Evolutionary conservation across 805 yeast genomes (phyloP), one percentile per base, ranked within the genome.

Genomic region (Kuraishia capsulata): DNA sequence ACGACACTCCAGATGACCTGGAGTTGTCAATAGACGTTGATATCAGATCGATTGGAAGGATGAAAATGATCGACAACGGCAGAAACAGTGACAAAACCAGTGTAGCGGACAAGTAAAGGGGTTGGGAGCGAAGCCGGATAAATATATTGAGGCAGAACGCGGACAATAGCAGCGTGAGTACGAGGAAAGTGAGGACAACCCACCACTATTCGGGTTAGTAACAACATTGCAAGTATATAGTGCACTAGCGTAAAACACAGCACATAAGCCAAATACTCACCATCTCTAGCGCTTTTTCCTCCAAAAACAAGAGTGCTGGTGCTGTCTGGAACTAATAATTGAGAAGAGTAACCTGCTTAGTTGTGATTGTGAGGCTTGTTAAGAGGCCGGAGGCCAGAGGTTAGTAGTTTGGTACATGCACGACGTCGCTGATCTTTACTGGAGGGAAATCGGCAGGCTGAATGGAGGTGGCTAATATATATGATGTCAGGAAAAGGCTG

Each of bases 1-100:
- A n/a, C n/a, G n/a, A n/a, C n/a, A n/a, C n/a, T n/a, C n/a, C n/a
- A n/a, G n/a, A n/a, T 18, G 59, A 57, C 19, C 59, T 58, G 20
- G 65, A 55, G 36, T 39, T 37, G 16, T 42, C 45, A 5, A 37
- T 35, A 14, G 68, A 59, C 25, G 77, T 68, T 9, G 82, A 73
- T 18, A 81, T 70, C 34, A 84, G 68, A 56, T 86, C 95, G 23
- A 81, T 67, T 1, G 95, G 95, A 17, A 85, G 66, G 5, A 86
- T 62, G 36, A 80, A 77, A 2, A 83, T 75, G 35, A 81, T 81
- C 5, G 90, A 81, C 18, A 82, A 63, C 9, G 95, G 95, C 31
- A 86, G 70, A 53, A 73, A 80, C 6, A 85, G 71, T 13, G 94
- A 79, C 33, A 78, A 46, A 5, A 71, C 60, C 20, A 79, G 51